Evolutionary conservation across 768 basidiomycete genomes (phyloP), one percentile per base, ranked within the genome.

Genomic region (Phanerodontia chrysosporium): DNA sequence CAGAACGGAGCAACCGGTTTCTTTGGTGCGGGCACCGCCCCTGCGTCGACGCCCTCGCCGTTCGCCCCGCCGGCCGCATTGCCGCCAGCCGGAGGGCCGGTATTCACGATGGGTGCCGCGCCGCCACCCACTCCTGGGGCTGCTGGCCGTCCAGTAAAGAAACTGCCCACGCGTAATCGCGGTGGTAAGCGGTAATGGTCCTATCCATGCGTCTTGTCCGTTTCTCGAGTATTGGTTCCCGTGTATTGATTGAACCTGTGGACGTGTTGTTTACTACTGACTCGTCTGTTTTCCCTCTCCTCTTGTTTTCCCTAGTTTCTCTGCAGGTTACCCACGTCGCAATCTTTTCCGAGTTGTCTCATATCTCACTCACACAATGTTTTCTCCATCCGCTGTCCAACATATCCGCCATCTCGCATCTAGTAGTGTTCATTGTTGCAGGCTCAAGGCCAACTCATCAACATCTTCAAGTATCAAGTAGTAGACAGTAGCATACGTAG

Each of bases 21-120:
- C 4, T 72, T 71, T 35, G 68, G 67, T 10, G 55, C 60, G 24
- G 49, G 55, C 28, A 45, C 64, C 18, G 65, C 65, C 1, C 62
- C 69, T 7, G 53, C 42, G 16, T 21, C 52, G 13, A 25, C 59
- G 13, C 61, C 72, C 0, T 68, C 68, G 14, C 65, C 70, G 14
- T 73, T 72, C 51, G 66, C 65, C n/a, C 63, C 67, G 14, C 45
- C 69, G 1, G 39, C 63, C 2, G 52, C 64, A 28, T 46, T 65
- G 10, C 56, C 66, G 14, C 42, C 49, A 3, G 55, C 51, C 48
- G 65, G 65, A 13, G 64, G 60, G 1, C 32, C 68, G 39, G 30
- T 69, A 30, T 73, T 73, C 59, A 73, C 67, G 10, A 70, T 73
- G 51, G 72, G 72, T 1, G 54, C 72, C 9, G 58, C 69, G 3